Evolutionary conservation across 306 rosid species (phyloP), one percentile per base, ranked within the genome.

Genomic region (Medicago ruthenica): DNA sequence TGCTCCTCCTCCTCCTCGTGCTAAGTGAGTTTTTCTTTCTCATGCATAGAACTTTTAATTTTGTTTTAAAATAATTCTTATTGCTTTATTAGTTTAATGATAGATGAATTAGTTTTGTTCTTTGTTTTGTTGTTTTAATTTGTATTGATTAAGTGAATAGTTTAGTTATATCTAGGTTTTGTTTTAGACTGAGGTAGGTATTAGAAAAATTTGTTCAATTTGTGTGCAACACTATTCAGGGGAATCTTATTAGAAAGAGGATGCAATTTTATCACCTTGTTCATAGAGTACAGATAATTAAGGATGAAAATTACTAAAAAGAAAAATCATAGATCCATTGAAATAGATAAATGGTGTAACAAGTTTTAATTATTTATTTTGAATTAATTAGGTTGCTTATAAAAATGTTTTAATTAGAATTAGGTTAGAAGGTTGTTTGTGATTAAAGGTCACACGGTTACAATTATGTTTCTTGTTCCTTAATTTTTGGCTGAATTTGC

Each of bases 21-120:
- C 84, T 39, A 84, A 93, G 98, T 93, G 16, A 79, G 87, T 84
- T 61, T 22, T 76, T 15, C 39, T 39, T 9, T 31, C 0, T 15
- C 0, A 4, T 16, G 7, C 18, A 1, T 4, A 11, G 4, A 9
- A 55, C 3, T 21, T 20, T 4, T 53, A 8, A 1, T 47, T 5
- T 48, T 48, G 3, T 48, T 48, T 48, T 15, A 1, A 15, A 4
- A 1, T 21, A 0, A 9, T 4, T 57, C 8, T 18, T 18, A 54
- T 2, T 3, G 20, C 7, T 18, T 18, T 18, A 8, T 20, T 55
- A 53, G 12, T 48, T 48, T 15, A 48, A 7, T 48, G 58, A 34
- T 27, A 27, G 31, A 44, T 42, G 48, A 45, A 4, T 45, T 45
- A 34, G 37, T 34, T 34, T 34, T 24, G 2, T 24, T 1, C 27